These are phyloP conservation scores for Vitis labrusca DNA, from an alignment of 164 flowering plant species.

Conservation along the genomic window DNA sequence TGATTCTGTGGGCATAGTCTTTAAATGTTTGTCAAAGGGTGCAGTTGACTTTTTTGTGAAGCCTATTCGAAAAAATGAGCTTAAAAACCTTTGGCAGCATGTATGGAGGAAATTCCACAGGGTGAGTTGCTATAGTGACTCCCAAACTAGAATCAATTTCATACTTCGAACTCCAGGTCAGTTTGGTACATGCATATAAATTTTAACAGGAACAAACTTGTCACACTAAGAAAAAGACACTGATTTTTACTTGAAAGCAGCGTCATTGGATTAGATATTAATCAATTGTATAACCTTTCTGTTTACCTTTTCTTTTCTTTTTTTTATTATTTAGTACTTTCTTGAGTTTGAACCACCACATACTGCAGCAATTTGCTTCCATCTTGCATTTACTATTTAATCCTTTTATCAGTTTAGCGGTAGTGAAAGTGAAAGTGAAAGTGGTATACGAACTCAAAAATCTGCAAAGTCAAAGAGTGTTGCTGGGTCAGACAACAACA, in stretches of 20 bases:
- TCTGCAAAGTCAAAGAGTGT: constrained; percentile 23
- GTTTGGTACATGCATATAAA: no score
- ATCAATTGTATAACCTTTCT: background rate
- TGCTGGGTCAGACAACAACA: constrained; percentile 29
- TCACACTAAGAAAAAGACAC: background rate
- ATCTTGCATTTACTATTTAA: constrained; percentile 3
- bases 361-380: background rate
- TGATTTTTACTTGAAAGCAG: background rate
- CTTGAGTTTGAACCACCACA: constrained; percentile 2
- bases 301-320: background rate
- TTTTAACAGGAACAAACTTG: background rate
- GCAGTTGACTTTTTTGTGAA: constrained; percentile 55
- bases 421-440: constrained; percentile 49
- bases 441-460: constrained; percentile 29
- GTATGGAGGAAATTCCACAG: constrained; percentile 57
- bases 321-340: background rate
- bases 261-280: background rate
- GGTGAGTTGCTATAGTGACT: constrained; percentile 31
- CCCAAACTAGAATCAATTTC: no score
- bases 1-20: constrained; percentile 49
- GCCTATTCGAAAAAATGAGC: constrained; percentile 66
- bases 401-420: constrained; percentile 39
- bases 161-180: no score
- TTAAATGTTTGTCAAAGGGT: constrained; percentile 58
- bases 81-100: constrained; percentile 62